These are phyloP conservation scores for Termitomyces bulborhizus DNA, from an alignment of 768 basidiomycete species.

Conservation along the genomic window DNA sequence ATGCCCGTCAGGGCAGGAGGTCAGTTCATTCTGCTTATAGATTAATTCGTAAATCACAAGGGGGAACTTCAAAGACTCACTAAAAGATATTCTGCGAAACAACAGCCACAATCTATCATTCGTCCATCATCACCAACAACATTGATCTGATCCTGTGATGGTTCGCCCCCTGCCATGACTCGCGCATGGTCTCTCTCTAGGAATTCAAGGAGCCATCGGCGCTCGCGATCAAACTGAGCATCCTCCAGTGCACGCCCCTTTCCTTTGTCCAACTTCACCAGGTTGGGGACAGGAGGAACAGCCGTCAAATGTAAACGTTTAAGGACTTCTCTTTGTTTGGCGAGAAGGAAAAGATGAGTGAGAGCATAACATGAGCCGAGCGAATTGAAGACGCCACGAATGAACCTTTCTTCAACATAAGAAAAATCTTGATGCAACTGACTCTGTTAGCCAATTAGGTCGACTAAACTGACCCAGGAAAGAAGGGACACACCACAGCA, in stretches of 20 bases:
- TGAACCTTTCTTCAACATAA: conserved; percentile 38
- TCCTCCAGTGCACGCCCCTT: conserved; percentile 39
- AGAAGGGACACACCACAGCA: conserved; percentile 3
- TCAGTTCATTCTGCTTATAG: conserved; percentile 52
- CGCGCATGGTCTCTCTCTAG: background rate
- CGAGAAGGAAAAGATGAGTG: conserved; percentile 40
- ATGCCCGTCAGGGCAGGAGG: conserved; percentile 73
- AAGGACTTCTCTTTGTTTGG: conserved; percentile 15
- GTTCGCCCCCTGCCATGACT: background rate
- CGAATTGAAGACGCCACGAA: conserved; percentile 31
- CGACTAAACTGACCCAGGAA: background rate
- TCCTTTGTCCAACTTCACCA: conserved; percentile 23
- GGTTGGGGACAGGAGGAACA: conserved; percentile 18
- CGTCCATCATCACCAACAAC: background rate
- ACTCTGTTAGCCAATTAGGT: conserved; percentile 23
- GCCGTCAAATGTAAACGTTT: conserved; percentile 27
- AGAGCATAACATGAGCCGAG: conserved; percentile 47
- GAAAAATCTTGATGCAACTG: conserved; percentile 47
- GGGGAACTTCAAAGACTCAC: conserved; percentile 4
- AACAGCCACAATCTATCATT: conserved; percentile 69
- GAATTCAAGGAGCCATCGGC: conserved; percentile 8
- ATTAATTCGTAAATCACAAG: background rate
- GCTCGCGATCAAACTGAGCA: conserved; percentile 39
- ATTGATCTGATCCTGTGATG: background rate
- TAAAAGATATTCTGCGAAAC: conserved; percentile 35